A percentile compares a stretch with the other conserved stretches of the same genome.
Evolutionary conservation across 139 green algal species (phyloP).

Genomic region (Chlorella vulgaris): DNA sequence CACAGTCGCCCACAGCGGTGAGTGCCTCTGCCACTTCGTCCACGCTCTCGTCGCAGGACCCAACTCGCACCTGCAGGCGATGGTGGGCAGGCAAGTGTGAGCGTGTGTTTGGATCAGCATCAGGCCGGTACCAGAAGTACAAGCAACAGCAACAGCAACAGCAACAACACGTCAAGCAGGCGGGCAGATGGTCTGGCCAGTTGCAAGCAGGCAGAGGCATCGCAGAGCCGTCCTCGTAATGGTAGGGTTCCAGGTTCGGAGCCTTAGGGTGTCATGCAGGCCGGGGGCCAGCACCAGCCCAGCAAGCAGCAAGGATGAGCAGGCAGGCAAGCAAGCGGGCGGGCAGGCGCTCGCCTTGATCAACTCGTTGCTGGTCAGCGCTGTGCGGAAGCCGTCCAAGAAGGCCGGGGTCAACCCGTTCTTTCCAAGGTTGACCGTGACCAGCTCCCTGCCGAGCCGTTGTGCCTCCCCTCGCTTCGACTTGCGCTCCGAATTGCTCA

Average conservation of each 20-base stretch:
- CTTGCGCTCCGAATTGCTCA: conserved; percentile 28
- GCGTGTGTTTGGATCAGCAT: no score
- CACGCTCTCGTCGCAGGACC: neutral
- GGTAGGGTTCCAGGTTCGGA: no score
- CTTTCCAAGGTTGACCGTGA: conserved; percentile 29
- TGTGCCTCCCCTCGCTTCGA: conserved; percentile 24
- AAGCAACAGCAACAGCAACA: no score
- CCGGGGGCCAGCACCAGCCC: no score
- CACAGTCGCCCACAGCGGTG: conserved; percentile 6
- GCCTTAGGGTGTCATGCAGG: no score
- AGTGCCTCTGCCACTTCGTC: conserved; percentile 6
- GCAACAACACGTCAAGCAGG: no score
- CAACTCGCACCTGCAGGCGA: conserved; percentile 11
- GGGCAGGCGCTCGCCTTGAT: conserved; percentile 44
- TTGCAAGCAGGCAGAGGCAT: no score
- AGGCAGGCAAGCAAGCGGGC: no score
- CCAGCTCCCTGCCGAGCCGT: conserved; percentile 30
- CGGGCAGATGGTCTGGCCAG: no score
- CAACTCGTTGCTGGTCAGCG: conserved; percentile 32
- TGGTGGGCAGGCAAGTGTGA: neutral
- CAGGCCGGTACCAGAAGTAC: neutral
- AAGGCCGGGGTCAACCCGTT: conserved; percentile 35
- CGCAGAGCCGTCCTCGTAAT: no score
- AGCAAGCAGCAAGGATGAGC: no score
- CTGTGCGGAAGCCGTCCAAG: conserved; percentile 14